Evolutionary conservation across 495 filamentous ascomycete genomes (phyloP).

Genomic region (Talaromyces borbonicus): DNA sequence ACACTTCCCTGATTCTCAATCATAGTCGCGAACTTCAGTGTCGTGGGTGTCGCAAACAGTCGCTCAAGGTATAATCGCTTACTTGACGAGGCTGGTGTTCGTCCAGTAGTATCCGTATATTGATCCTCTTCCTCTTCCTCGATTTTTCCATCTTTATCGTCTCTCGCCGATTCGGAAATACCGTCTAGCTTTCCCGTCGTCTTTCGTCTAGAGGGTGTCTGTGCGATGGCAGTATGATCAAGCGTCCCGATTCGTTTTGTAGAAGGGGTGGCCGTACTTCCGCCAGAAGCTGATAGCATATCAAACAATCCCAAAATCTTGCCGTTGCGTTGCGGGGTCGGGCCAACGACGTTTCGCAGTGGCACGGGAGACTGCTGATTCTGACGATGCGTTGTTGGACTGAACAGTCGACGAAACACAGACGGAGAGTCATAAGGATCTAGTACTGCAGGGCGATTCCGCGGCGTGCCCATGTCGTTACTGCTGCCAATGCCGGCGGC

Average conservation of each 20-base stretch:
- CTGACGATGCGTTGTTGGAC: conserved; percentile 42
- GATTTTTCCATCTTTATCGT: conserved; percentile 25
- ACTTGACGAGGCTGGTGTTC: conserved; percentile 53
- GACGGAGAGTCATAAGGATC: conserved; percentile 52
- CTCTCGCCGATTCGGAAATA: conserved; percentile 12
- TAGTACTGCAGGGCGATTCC: conserved; percentile 35
- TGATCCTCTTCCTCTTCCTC: conserved; percentile 25
- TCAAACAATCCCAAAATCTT: conserved; percentile 87
- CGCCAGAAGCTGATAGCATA: conserved; percentile 53
- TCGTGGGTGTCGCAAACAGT: conserved; percentile 55
- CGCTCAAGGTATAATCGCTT: conserved; percentile 52
- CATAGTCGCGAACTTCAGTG: conserved; percentile 35
- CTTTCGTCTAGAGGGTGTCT: conserved; percentile 31
- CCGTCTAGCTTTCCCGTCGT: conserved; percentile 14
- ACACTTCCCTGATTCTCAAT: conserved; percentile 20
- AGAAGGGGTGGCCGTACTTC: conserved; percentile 35
- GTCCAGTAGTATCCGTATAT: conserved; percentile 28
- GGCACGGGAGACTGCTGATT: conserved; percentile 22
- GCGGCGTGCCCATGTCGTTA: no score
- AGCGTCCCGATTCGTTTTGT: conserved; percentile 22
- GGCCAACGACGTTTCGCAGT: conserved; percentile 51
- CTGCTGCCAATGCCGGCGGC: no score
- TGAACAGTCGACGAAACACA: conserved; percentile 47
- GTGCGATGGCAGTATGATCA: conserved; percentile 22
- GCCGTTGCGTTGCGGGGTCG: conserved; percentile 87